These are phyloP conservation scores for Aspergillus sp. DNA, from an alignment of 2,329 filamentous ascomycete species.

Conservation along the genomic window DNA sequence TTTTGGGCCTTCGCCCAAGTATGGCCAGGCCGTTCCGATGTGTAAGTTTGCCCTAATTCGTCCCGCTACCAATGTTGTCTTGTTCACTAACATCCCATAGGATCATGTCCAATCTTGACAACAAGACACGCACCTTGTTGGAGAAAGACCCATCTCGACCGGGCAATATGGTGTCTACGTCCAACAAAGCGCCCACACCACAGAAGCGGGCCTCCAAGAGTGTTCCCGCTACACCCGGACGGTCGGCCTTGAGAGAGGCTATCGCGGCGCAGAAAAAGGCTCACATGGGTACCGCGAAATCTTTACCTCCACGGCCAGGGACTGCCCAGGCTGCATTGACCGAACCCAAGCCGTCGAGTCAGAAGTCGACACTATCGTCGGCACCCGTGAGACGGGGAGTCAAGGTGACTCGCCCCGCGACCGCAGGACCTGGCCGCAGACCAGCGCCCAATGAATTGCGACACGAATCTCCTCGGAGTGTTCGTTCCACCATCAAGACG, in stretches of 20 bases:
- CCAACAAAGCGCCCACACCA: constrained; percentile 11
- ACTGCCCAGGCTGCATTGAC: constrained; percentile 53
- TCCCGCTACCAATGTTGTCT: not conserved
- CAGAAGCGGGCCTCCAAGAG: constrained; percentile 18
- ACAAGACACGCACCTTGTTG: constrained; percentile 74
- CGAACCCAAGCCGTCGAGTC: constrained; percentile 33
- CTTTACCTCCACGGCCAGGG: constrained; percentile 54
- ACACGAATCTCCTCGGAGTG: not conserved
- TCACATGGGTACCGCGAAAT: constrained; percentile 38
- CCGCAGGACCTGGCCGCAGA: constrained; percentile 33
- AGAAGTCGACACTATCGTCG: constrained; percentile 47
- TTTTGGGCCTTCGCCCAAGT: constrained; percentile 80
- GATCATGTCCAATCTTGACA: constrained; percentile 75
- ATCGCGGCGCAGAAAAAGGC: constrained; percentile 79
- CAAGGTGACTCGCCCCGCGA: constrained; percentile 36
- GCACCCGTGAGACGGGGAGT: constrained; percentile 55
- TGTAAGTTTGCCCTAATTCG: constrained; percentile 50
- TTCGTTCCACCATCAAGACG: no score
- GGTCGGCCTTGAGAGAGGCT: constrained; percentile 70
- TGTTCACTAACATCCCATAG: constrained; percentile 43
- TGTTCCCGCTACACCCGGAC: constrained; percentile 19
- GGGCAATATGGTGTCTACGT: constrained; percentile 26
- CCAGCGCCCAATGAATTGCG: not conserved
- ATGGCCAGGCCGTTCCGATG: constrained; percentile 76
- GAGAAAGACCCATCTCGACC: constrained; percentile 80